These are phyloP conservation scores for Nicotiana knightiana DNA, from an alignment of 257 asterid species.

Conservation along the genomic window DNA sequence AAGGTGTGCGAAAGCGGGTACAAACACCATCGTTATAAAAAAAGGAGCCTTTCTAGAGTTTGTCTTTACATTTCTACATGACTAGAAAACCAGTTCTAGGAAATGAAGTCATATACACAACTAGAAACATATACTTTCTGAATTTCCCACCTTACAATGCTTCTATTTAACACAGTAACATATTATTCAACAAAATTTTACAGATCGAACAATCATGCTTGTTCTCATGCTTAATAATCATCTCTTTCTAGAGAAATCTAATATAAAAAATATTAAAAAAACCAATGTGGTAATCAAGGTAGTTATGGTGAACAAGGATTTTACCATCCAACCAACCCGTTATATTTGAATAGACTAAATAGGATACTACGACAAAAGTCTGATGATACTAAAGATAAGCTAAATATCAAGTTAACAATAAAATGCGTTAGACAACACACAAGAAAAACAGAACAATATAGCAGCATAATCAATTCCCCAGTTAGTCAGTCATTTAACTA, in stretches of 20 bases:
- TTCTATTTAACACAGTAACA: neutral
- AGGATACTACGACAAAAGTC: neutral
- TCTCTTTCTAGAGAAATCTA: neutral
- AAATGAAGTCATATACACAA: neutral
- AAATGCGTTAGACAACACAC: neutral
- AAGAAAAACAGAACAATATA: neutral
- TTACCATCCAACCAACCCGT: neutral
- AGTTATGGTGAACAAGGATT: neutral
- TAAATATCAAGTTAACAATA: neutral
- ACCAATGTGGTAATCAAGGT: neutral
- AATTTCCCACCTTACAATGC: neutral
- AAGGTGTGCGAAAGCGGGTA: neutral
- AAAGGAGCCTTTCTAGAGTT: neutral
- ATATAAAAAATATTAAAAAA: neutral
- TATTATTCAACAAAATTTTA: neutral
- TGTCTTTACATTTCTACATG: neutral
- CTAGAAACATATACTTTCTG: neutral
- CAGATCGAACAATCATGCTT: neutral
- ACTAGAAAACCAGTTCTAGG: neutral
- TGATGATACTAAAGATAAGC: neutral
- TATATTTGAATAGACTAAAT: neutral
- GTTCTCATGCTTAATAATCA: neutral
- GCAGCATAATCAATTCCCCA: neutral
- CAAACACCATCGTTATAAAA: neutral
- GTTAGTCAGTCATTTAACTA: neutral